Conservation (phyloP, 2,329 filamentous ascomycete species). For the Aspergillus proliferans region DNA sequence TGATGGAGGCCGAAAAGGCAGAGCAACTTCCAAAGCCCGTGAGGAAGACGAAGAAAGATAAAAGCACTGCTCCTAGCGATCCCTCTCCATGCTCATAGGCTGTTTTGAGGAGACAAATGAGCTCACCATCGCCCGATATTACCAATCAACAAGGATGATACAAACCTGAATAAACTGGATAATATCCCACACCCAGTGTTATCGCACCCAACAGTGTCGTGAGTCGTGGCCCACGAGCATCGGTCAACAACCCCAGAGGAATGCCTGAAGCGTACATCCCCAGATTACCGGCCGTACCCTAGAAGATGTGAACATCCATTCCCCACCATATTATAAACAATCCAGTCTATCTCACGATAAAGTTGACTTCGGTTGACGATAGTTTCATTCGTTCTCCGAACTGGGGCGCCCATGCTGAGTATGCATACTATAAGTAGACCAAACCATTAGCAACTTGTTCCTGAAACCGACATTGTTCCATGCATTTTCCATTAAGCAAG, state of each 20-base stretch:
- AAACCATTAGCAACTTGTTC: conserved; percentile 13
- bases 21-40: conserved; percentile 84
- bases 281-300: conserved; percentile 55
- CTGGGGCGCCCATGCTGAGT: conserved; percentile 95
- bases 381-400: conserved; percentile 82
- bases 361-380: conserved; percentile 85
- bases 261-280: conserved; percentile 93
- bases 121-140: neutral
- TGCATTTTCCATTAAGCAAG: neutral
- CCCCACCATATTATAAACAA: neutral
- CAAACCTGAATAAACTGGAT: conserved; percentile 63
- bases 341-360: conserved; percentile 59
- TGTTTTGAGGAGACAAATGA: conserved; percentile 11
- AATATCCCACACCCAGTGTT: conserved; percentile 72
- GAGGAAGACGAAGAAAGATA: conserved; percentile 80
- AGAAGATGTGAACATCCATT: conserved; percentile 22
- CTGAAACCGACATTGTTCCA: neutral
- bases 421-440: conserved; percentile 67
- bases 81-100: conserved; percentile 67
- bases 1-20: conserved; percentile 84
- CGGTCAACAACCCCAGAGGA: conserved; percentile 80
- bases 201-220: conserved; percentile 70
- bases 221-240: conserved; percentile 71
- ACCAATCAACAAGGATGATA: neutral
- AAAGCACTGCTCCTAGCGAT: conserved; percentile 48